Evolutionary conservation across 2,329 filamentous ascomycete species (phyloP).

Genomic region (Pseudogymnoascus sp.): DNA sequence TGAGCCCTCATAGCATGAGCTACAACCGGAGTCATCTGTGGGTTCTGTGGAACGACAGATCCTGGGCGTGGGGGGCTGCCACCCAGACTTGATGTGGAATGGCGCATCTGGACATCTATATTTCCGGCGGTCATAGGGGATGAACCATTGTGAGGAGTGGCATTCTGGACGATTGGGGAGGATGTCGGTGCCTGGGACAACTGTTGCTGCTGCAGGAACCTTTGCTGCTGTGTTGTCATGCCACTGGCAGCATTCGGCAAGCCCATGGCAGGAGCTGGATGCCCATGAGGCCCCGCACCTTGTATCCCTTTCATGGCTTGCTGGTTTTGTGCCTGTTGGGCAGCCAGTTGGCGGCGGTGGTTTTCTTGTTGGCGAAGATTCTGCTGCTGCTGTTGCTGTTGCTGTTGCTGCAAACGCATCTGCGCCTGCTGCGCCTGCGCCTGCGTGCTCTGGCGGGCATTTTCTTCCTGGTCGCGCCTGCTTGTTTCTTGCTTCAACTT

Average conservation of each 20-base stretch:
- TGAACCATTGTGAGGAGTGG: conserved; percentile 55
- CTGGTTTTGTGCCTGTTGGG: conserved; percentile 33
- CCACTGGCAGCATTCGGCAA: conserved; percentile 22
- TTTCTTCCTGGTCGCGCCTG: conserved; percentile 27
- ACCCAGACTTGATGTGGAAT: conserved; percentile 58
- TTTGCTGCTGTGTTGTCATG: conserved; percentile 29
- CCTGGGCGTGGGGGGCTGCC: conserved; percentile 58
- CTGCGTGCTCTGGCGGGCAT: conserved; percentile 9
- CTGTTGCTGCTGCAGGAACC: conserved; percentile 32
- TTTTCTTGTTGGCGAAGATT: conserved; percentile 30
- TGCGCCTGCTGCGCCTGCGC: conserved; percentile 16
- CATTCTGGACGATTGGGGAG: conserved; percentile 58
- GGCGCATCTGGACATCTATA: conserved; percentile 48
- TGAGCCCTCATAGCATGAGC: conserved; percentile 54
- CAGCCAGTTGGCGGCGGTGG: conserved; percentile 29
- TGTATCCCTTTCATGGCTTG: conserved; percentile 29
- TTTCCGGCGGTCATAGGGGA: conserved; percentile 53
- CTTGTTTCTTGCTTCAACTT: conserved; percentile 27
- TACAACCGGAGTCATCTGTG: conserved; percentile 50
- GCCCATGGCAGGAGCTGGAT: conserved; percentile 33
- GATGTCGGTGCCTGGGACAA: conserved; percentile 55
- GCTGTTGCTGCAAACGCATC: conserved; percentile 19
- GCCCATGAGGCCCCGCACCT: conserved; percentile 36
- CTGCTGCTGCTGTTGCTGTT: conserved; percentile 20
- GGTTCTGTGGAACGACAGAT: conserved; percentile 51